Percentiles rank a stretch among this genome's conserved stretches.
phyloP scores from a whole-genome alignment of 73 alveolate species.

The Paramecium caudatum region DNA sequence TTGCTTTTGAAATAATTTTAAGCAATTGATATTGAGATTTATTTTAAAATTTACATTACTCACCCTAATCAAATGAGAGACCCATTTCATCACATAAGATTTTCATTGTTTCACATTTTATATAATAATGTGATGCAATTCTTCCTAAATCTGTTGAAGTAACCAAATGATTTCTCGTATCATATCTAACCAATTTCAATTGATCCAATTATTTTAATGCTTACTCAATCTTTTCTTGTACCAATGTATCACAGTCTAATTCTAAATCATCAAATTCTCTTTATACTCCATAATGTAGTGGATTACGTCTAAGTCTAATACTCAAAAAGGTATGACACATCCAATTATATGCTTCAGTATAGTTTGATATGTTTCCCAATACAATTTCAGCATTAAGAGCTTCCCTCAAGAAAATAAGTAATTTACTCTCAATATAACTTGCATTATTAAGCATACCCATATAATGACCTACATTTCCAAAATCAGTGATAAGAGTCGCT shows the following conservation, averaged over 20 bases:
- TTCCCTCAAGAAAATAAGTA: conserved; percentile 81
- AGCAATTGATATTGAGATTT: conserved; percentile 86
- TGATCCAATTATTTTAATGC: conserved; percentile 81
- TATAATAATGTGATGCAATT: conserved; percentile 99
- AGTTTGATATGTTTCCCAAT: conserved; percentile 88
- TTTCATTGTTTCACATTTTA: conserved; percentile 94
- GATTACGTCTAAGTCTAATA: conserved; percentile 88
- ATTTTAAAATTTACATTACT: conserved; percentile 69
- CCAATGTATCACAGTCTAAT: conserved; percentile 60
- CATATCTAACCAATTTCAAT: conserved; percentile 85
- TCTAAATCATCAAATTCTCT: conserved; percentile 75
- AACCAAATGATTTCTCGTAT: conserved; percentile 78
- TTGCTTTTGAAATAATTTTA: conserved; percentile 87
- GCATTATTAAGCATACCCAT: conserved; percentile 92
- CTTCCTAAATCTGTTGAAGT: conserved; percentile 99
- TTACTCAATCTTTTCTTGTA: conserved; percentile 77
- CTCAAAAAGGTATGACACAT: conserved; percentile 95
- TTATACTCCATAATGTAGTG: conserved; percentile 85
- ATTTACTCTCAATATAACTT: conserved; percentile 88
- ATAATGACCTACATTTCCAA: conserved; percentile 87
- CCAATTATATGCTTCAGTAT: conserved; percentile 97
- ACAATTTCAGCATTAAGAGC: conserved; percentile 89
- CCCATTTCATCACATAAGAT: conserved; percentile 89
- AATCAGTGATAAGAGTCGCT: conserved; percentile 92
- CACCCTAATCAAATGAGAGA: conserved; percentile 48